phyloP scores from a whole-genome alignment of 495 filamentous ascomycete genomes.

The Chlorociboria aeruginascens region DNA sequence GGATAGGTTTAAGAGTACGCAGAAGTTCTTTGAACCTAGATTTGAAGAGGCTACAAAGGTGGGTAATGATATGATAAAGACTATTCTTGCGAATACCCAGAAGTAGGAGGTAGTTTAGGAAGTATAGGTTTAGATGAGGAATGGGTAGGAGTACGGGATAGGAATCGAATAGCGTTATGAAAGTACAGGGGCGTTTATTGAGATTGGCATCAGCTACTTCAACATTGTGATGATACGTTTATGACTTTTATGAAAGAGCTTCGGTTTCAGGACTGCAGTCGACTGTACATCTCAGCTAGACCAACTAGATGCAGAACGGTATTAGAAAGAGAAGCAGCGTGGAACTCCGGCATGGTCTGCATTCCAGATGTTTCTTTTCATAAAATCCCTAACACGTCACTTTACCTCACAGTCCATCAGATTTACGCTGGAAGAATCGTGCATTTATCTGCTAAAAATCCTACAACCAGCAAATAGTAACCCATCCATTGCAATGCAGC shows the following conservation, averaged over 20 bases:
- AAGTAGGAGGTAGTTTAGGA: constrained; percentile 15
- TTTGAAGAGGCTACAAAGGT: constrained; percentile 76
- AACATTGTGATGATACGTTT: no score
- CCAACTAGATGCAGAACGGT: no score
- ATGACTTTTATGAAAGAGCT: no score
- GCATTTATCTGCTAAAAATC: constrained; percentile 20
- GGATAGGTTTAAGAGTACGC: constrained; percentile 78
- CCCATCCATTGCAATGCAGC: constrained; percentile 21
- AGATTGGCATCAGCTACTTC: neutral
- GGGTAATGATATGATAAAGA: constrained; percentile 95
- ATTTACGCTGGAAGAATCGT: constrained; percentile 12
- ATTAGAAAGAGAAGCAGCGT: no score
- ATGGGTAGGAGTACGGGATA: neutral
- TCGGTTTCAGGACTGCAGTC: no score
- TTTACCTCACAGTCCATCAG: neutral
- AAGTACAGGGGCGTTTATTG: neutral
- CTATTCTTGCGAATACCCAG: constrained; percentile 73
- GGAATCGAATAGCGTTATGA: neutral
- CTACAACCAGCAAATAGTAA: constrained; percentile 17
- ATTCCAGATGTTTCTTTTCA: no score
- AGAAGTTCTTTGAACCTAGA: constrained; percentile 78
- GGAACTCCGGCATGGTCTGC: no score
- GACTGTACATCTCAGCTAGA: no score
- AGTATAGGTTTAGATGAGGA: neutral
- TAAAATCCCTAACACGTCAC: no score